phyloP scores from a whole-genome alignment of 768 basidiomycete species.

The Mycena indigotica region DNA sequence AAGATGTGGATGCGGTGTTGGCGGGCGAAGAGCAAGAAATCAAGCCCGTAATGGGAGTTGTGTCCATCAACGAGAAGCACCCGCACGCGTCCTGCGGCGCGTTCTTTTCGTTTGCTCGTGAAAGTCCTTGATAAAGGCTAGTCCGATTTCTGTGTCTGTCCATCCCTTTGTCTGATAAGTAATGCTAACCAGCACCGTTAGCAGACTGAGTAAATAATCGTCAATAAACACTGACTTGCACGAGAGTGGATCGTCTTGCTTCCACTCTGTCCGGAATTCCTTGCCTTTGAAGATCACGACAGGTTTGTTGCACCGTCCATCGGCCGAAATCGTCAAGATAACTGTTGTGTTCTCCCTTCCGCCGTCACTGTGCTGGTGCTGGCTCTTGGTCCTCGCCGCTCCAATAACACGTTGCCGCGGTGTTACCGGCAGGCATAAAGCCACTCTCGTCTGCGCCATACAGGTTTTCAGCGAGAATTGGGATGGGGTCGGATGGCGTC shows the following conservation, averaged over 20 bases:
- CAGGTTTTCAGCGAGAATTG: constrained; percentile 29
- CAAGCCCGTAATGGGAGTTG: constrained; percentile 41
- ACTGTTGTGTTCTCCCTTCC: constrained; percentile 39
- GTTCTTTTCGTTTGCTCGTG: constrained; percentile 38
- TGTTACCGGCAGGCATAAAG: constrained; percentile 26
- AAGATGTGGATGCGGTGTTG: constrained; percentile 40
- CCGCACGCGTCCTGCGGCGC: constrained; percentile 30
- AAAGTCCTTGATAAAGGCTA: constrained; percentile 42
- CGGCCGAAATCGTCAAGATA: constrained; percentile 38
- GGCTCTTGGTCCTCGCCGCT: constrained; percentile 20
- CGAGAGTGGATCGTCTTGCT: constrained; percentile 42
- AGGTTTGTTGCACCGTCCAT: constrained; percentile 41
- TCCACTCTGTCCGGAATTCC: constrained; percentile 38
- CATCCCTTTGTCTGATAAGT: constrained; percentile 33
- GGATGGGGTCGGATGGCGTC: not conserved
- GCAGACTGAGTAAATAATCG: not conserved
- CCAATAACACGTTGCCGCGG: constrained; percentile 35
- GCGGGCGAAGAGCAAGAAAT: constrained; percentile 41
- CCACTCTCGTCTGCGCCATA: constrained; percentile 42
- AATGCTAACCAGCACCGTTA: not conserved
- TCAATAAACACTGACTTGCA: constrained; percentile 31
- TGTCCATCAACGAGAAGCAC: constrained; percentile 51
- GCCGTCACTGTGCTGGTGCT: constrained; percentile 34
- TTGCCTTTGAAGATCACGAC: constrained; percentile 44
- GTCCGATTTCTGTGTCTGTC: constrained; percentile 40